Evolutionary conservation across 768 basidiomycete species (phyloP).

Genomic region (Trametopsis cervina): DNA sequence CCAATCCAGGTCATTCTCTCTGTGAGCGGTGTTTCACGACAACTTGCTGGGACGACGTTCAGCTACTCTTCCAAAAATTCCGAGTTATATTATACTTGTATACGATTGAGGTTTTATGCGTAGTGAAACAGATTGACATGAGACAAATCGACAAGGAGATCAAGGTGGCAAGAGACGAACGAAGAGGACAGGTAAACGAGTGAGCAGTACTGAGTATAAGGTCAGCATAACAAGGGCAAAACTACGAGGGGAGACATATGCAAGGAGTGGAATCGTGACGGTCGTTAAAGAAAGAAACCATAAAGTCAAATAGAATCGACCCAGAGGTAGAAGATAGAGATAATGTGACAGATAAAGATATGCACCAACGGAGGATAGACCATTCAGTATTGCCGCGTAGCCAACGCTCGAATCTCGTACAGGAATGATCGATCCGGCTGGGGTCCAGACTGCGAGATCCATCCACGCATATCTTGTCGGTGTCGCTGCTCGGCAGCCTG

Average conservation of each 20-base stretch:
- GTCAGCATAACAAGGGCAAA: conserved; percentile 9
- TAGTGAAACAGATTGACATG: not conserved
- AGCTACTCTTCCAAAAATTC: no score
- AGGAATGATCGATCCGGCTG: conserved; percentile 52
- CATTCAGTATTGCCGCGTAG: conserved; percentile 72
- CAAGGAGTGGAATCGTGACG: conserved; percentile 8
- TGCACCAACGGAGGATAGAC: conserved; percentile 2
- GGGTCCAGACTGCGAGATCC: conserved; percentile 32
- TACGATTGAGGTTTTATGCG: not conserved
- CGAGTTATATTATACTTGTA: not conserved
- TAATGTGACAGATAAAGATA: conserved; percentile 9
- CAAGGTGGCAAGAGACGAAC: not conserved
- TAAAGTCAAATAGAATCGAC: conserved; percentile 6
- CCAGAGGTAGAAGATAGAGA: conserved; percentile 9
- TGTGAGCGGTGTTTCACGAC: no score
- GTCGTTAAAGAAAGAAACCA: conserved; percentile 9
- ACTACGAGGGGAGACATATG: conserved; percentile 8
- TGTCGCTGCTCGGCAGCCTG: conserved; percentile 78
- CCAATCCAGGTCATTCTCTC: no score
- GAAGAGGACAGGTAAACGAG: conserved; percentile 1
- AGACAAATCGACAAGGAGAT: not conserved
- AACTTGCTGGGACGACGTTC: no score
- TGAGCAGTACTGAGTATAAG: conserved; percentile 6
- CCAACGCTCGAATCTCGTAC: conserved; percentile 79
- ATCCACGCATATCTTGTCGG: conserved; percentile 77